Percentiles rank a stretch among this genome's conserved stretches.
These are phyloP conservation scores for Marchantia paleacea DNA, from an alignment of 225 moss, liverwort and hornwort genomes.

Conservation along the genomic window DNA sequence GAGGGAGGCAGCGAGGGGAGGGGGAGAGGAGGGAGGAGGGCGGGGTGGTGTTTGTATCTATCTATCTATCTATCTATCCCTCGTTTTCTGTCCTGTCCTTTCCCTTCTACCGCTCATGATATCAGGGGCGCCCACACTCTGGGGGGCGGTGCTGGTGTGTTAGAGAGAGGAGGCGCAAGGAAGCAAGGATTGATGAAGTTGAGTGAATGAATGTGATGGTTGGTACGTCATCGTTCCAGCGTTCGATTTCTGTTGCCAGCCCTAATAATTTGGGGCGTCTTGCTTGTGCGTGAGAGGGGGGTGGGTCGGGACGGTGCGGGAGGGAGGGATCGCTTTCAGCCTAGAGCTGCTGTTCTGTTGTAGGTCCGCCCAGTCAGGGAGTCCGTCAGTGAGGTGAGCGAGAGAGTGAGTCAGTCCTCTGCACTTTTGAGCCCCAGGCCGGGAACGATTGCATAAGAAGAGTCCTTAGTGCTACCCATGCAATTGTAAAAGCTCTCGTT, in stretches of 20 bases:
- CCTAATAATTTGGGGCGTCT: slow-evolving; percentile 29
- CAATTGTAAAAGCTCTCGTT: not conserved
- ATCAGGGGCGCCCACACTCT: slow-evolving; percentile 18
- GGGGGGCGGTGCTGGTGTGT: not conserved
- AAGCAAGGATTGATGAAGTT: slow-evolving; percentile 17
- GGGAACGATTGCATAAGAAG: not conserved
- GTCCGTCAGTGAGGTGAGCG: not conserved
- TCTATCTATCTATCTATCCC: not conserved
- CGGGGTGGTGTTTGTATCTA: not conserved
- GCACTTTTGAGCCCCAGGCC: not conserved
- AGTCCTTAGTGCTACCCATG: slow-evolving; percentile 11
- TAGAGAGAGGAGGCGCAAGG: slow-evolving; percentile 12
- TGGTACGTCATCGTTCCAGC: slow-evolving; percentile 19
- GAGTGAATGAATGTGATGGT: slow-evolving; percentile 20
- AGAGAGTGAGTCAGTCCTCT: not conserved
- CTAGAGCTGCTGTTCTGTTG: not conserved
- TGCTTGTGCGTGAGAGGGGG: not conserved
- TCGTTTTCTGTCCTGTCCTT: slow-evolving; percentile 13
- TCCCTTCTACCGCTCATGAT: slow-evolving; percentile 34
- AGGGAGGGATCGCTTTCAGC: slow-evolving; percentile 22
- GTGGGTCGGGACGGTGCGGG: not conserved
- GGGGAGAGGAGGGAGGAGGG: slow-evolving; percentile 10
- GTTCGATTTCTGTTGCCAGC: slow-evolving; percentile 29
- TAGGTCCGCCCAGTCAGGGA: not conserved
- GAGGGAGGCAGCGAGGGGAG: not conserved